Base-by-base conservation (phyloP, 2,329 filamentous ascomycete genomes). In the Ceratocystis harringtonii region DNA sequence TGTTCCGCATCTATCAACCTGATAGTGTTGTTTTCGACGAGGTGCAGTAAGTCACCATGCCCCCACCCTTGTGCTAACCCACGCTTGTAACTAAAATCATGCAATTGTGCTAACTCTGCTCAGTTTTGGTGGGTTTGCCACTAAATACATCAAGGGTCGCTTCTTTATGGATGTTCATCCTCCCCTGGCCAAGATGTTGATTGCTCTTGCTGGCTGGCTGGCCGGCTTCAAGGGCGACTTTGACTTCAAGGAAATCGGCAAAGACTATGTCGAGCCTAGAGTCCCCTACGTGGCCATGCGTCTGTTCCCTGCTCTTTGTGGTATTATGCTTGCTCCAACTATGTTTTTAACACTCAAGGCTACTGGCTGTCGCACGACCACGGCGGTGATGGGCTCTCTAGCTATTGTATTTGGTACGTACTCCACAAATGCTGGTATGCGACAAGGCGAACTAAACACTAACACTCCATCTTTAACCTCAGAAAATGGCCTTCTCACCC, bases 141-240 rank as follows among this genome's bases (percentile, higher is more conserved):
- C 89, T 71, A 99, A 99, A 77, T 99, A 99, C 76, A 97, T 99
- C 82, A 97, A 99, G 81, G 94, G 94, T 73, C 88, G 83, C 75
- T 99, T 99, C 83, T 99, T 99, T 77, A 99, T 99, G 94, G 94
- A 99, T 74, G 94, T 99, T n/a, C 94, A 99, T 74, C 94, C 94
- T 41, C 94, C 94, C 58, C 82, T 99, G 68, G 94, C 94, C 70
- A 99, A 99, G 80, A 84, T 99, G 74, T 85, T 99, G 70, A 92
- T 99, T 72, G 95, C 94, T 63, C 84, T 99, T 68, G 91, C 92
- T 69, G 94, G 92, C 71, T 99, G 89, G 86, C 77, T 96, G 69
- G 94, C 92, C 71, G 94, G 94, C 64, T 99, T 97, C 75, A 84
- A 96, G 73, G 94, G 94, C 69, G 82, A 90, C 69, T 99, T 99